Evolutionary conservation across 768 basidiomycete species (phyloP), one percentile per base, ranked within the genome.

Genomic region (Polyporus arcularius): DNA sequence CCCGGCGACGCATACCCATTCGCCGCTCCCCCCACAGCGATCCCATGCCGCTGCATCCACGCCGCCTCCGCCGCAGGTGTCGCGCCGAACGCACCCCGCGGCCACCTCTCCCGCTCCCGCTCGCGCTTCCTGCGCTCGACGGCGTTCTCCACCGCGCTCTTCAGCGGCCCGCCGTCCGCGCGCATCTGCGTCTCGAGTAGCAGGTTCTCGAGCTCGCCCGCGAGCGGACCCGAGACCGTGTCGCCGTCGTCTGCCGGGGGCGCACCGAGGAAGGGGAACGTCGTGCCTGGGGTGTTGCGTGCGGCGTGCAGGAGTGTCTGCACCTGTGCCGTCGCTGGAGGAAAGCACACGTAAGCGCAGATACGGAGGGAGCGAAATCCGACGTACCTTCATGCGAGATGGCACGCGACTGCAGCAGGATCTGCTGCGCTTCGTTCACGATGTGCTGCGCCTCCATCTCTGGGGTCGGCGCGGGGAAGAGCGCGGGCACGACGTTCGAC

Each of bases 401-500:
- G 11, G 79, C 70, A 38, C 69, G 75, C 0, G 80, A 68, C 16
- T 85, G 64, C 10, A 72, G 71, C 11, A 74, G 75, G 4, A 86
- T 73, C 31, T 79, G 70, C 39, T 81, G 71, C 14, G 76, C 78
- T 43, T 78, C 66, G 46, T 64, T 67, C 0, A 66, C 68, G 0
- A 61, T 58, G 48, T 70, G 61, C 16, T 70, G 68, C 48, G 54
- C 58, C 43, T 58, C 35, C 47, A 65, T 60, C n/a, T 40, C 68
- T 40, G 79, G 75, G 6, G 75, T 71, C 0, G 67, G 61, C 12
- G 64, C 39, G 10, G 86, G 83, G 62, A 85, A 81, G 57, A 94
- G 75, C 32, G 84, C 82, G 0, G 92, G 92, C 0, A 83, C 83
- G 5, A 94, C 85, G 18, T 87, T 79, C 15, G 82, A 84, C 10